Conservation (phyloP, 2,329 filamentous ascomycete genomes). For the Phaeosphaeria sp. region DNA sequence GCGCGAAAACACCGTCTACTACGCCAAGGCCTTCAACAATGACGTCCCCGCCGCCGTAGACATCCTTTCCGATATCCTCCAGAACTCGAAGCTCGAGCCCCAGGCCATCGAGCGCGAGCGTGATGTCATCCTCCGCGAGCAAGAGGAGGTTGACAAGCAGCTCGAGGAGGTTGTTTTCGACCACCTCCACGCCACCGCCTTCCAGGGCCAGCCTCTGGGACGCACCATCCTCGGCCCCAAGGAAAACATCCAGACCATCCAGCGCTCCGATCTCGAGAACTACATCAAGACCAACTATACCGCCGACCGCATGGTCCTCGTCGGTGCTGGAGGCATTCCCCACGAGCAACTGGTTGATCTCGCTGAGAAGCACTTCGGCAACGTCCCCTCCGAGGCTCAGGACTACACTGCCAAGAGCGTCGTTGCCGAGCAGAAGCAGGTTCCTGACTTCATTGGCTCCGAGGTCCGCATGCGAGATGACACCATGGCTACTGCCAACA, state of each 20-base stretch:
- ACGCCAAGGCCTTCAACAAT: constrained; percentile 98
- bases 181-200: constrained; percentile 97
- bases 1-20: constrained; percentile 99
- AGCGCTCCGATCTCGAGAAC: constrained; percentile 84
- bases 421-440: constrained; percentile 78
- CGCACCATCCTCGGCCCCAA: constrained; percentile 97
- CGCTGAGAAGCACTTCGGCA: constrained; percentile 93
- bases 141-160: constrained; percentile 99
- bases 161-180: constrained; percentile 99
- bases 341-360: constrained; percentile 94
- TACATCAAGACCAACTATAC: constrained; percentile 99
- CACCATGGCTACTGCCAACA: constrained; percentile 94
- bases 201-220: constrained; percentile 93
- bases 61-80: constrained; percentile 98
- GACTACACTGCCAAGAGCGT: constrained; percentile 75
- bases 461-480: constrained; percentile 96
- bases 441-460: constrained; percentile 94
- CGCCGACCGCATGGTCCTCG: constrained; percentile 98
- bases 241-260: constrained; percentile 97
- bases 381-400: constrained; percentile 76
- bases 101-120: constrained; percentile 95
- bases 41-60: constrained; percentile 96
- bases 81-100: constrained; percentile 97
- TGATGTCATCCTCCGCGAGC: constrained; percentile 97
- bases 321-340: constrained; percentile 90